Evolutionary conservation across 805 yeast species (phyloP).

Genomic region (Saccharomycopsis fermentans): DNA sequence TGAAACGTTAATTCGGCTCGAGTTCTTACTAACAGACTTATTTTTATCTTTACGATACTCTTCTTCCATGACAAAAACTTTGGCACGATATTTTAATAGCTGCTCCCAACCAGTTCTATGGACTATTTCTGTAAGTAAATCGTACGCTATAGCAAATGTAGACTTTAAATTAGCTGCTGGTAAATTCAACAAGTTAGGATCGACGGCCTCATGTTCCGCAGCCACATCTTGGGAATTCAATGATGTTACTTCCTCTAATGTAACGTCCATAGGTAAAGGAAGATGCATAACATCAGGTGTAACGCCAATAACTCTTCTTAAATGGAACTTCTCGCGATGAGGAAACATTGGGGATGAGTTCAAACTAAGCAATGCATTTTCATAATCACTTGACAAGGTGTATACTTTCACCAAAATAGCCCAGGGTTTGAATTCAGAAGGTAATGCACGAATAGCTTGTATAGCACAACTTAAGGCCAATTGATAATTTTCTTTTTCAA

Average conservation of each 20-base stretch:
- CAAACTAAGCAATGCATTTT: constrained; percentile 59
- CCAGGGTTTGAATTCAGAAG: constrained; percentile 74
- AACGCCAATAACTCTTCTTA: constrained; percentile 51
- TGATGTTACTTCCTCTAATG: constrained; percentile 56
- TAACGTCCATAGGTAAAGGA: constrained; percentile 69
- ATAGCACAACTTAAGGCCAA: constrained; percentile 50
- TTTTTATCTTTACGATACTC: constrained; percentile 37
- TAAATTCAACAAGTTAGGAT: constrained; percentile 47
- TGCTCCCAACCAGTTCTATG: constrained; percentile 68
- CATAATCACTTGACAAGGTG: constrained; percentile 53
- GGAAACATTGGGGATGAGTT: constrained; percentile 80
- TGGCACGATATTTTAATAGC: constrained; percentile 46
- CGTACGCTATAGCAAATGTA: constrained; percentile 48
- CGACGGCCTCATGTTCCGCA: constrained; percentile 54
- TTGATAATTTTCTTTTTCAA: constrained; percentile 41
- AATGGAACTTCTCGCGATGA: constrained; percentile 53
- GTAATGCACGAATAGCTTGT: constrained; percentile 59
- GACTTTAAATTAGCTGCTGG: constrained; percentile 63
- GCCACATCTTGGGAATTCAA: constrained; percentile 57
- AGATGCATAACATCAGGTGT: constrained; percentile 49
- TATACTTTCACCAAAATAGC: constrained; percentile 53
- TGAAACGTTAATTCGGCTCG: constrained; percentile 3
- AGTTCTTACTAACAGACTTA: constrained; percentile 15
- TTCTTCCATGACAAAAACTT: constrained; percentile 60
- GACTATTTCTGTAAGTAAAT: constrained; percentile 52